Conservation (phyloP, 805 yeast genomes). For the Hanseniaspora thailandica region DNA sequence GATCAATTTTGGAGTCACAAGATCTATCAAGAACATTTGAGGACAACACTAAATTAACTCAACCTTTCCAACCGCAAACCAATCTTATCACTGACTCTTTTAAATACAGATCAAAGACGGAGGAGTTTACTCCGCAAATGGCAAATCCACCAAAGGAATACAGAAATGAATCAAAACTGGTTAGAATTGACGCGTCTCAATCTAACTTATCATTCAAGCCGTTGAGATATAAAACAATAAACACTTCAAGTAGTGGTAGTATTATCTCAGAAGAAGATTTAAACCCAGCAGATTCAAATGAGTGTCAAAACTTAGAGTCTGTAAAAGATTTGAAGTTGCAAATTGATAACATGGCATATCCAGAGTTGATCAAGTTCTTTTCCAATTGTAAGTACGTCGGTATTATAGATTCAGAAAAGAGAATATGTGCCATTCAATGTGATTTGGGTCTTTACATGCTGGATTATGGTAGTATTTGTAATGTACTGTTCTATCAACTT, state of each 20-base stretch:
- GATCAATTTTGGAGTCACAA: conserved; percentile 38
- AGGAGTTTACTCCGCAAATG: neutral
- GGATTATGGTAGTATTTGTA: conserved; percentile 61
- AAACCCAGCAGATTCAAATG: neutral
- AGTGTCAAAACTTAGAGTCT: conserved; percentile 31
- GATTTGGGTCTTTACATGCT: conserved; percentile 66
- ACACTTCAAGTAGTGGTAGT: neutral
- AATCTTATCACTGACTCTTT: neutral
- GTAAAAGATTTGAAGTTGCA: conserved; percentile 43
- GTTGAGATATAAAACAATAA: neutral
- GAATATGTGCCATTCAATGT: conserved; percentile 75
- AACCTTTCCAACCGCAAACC: neutral
- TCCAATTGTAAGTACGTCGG: conserved; percentile 69
- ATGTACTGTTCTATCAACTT: conserved; percentile 69
- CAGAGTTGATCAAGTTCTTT: conserved; percentile 54
- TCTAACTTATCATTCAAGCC: conserved; percentile 8
- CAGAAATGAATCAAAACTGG: conserved; percentile 27
- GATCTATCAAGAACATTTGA: conserved; percentile 61
- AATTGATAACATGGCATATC: conserved; percentile 37
- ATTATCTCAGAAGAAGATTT: neutral
- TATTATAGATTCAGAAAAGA: conserved; percentile 54
- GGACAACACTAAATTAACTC: conserved; percentile 40
- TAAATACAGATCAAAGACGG: neutral
- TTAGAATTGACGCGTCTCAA: conserved; percentile 27
- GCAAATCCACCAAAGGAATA: conserved; percentile 18